Conservation (phyloP, 768 basidiomycete genomes). For the Tulasnella sp. region DNA sequence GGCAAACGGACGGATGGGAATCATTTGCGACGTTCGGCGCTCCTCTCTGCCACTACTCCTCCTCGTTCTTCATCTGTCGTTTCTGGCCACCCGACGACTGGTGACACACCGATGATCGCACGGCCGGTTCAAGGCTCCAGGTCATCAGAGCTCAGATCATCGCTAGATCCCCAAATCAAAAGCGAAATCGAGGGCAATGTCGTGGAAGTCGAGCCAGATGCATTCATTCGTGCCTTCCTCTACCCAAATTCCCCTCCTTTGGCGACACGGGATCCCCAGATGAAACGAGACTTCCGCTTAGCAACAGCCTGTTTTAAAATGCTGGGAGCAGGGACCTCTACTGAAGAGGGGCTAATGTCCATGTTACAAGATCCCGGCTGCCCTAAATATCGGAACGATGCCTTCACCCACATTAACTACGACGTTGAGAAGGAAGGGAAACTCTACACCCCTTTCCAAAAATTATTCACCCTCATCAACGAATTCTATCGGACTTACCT, state of each 20-base stretch:
- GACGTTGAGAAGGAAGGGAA: neutral
- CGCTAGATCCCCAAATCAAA: neutral
- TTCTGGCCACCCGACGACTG: too few species aligned
- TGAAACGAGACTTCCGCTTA: neutral
- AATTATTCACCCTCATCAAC: neutral
- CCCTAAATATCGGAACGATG: neutral
- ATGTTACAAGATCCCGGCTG: neutral
- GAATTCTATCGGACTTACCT: neutral
- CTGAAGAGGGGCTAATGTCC: neutral
- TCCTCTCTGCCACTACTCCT: too few species aligned
- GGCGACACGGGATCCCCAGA: neutral
- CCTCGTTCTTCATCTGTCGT: too few species aligned
- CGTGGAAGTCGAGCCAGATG: neutral
- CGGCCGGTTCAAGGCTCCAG: too few species aligned
- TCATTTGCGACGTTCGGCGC: too few species aligned
- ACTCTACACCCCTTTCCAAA: neutral
- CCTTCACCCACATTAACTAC: neutral
- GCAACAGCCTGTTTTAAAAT: neutral
- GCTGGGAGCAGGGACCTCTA: neutral
- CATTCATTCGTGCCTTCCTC: neutral
- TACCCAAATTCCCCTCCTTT: neutral
- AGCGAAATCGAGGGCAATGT: neutral
- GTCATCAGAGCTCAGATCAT: neutral
- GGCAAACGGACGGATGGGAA: too few species aligned
- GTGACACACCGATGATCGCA: too few species aligned